A percentile compares a stretch with the other conserved stretches of the same genome.
phyloP scores from a whole-genome alignment of 1,284 basidiomycete genomes.

The Retiboletus fuscus region DNA sequence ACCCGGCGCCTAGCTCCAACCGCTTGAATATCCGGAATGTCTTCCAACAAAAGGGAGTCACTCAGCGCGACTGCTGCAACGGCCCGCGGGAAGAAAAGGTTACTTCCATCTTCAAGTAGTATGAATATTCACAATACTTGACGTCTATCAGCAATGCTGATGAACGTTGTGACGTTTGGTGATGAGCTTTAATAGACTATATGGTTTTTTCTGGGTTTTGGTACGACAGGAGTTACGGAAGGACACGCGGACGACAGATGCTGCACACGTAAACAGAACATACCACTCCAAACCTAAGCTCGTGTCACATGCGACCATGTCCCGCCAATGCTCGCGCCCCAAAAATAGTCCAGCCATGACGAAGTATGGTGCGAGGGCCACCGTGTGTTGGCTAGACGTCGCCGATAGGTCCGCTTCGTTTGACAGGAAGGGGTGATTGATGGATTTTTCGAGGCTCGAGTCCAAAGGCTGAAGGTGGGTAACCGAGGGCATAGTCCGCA shows the following conservation, averaged over 20 bases:
- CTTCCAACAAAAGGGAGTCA: no score
- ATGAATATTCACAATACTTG: no score
- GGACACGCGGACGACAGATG: slow-evolving; percentile 21
- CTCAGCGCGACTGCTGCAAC: no score
- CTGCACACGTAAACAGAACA: slow-evolving; percentile 24
- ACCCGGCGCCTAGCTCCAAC: no score
- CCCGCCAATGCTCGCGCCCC: not conserved
- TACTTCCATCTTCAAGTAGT: no score
- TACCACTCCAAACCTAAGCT: slow-evolving; percentile 29
- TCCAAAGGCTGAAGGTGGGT: slow-evolving; percentile 6
- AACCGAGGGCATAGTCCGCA: slow-evolving; percentile 18
- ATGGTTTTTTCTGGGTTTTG: slow-evolving; percentile 31
- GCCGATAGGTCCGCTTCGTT: not conserved
- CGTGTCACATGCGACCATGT: slow-evolving; percentile 20
- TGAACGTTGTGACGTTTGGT: no score
- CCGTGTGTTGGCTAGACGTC: slow-evolving; percentile 5
- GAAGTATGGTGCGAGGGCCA: slow-evolving; percentile 2
- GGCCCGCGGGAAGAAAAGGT: no score
- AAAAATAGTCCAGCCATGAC: not conserved
- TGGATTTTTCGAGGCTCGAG: not conserved
- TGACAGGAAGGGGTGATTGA: not conserved
- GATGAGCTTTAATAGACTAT: slow-evolving; percentile 17
- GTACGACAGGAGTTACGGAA: slow-evolving; percentile 27
- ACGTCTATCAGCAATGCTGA: no score
- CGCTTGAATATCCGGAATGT: no score